These are phyloP conservation scores for Beauveria australis DNA, from an alignment of 2,329 filamentous ascomycete species.

Conservation along the genomic window DNA sequence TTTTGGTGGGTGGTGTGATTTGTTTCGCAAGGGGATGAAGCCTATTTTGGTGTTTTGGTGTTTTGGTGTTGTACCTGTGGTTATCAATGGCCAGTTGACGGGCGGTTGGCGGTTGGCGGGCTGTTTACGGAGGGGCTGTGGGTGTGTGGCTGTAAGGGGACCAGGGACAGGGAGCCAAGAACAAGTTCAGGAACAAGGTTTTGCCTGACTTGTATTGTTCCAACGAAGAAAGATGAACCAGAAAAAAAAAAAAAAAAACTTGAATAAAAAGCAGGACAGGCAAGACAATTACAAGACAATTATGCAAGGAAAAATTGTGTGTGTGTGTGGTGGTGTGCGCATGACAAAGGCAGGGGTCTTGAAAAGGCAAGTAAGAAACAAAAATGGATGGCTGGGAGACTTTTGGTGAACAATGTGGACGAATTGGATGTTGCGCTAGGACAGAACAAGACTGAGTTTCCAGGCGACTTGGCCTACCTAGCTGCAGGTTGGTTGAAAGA, in stretches of 20 bases:
- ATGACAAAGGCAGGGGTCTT: background rate
- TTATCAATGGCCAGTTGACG: too few species aligned
- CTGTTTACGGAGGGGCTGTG: background rate
- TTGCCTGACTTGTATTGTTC: too few species aligned
- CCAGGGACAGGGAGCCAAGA: background rate
- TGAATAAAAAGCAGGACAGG: background rate
- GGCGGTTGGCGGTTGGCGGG: background rate
- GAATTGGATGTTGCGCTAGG: background rate
- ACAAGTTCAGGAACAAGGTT: background rate
- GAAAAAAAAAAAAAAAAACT: background rate
- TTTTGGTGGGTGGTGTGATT: background rate
- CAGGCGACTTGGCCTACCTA: background rate
- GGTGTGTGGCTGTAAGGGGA: background rate
- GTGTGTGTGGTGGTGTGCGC: background rate
- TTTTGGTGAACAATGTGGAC: background rate
- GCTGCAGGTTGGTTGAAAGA: background rate
- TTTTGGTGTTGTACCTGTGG: background rate
- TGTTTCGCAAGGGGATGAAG: background rate
- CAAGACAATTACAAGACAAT: background rate
- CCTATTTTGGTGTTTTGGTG: background rate
- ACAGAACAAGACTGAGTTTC: background rate
- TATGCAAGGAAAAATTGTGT: background rate
- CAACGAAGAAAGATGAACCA: background rate
- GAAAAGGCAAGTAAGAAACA: background rate
- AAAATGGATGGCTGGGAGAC: constrained; percentile 2